Conservation (phyloP, 1,284 basidiomycete genomes). For the Fomitopsis schrenkii region DNA sequence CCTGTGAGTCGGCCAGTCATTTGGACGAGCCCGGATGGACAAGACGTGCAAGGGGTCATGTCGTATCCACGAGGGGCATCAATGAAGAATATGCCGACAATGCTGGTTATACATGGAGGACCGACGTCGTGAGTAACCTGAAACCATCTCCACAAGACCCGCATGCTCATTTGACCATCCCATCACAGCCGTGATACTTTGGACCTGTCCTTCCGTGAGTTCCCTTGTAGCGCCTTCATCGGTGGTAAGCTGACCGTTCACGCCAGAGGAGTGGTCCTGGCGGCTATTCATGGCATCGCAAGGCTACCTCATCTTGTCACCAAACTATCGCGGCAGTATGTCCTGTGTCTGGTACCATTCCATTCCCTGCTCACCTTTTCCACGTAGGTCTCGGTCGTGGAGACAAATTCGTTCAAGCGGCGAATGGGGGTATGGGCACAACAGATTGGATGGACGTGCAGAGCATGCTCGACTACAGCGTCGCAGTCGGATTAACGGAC, state of each 20-base stretch:
- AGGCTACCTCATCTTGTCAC: slow-evolving; percentile 7
- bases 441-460: slow-evolving; percentile 8
- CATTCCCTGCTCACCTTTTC: neutral
- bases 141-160: too few species aligned
- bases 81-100: slow-evolving; percentile 2
- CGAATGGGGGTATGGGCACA: slow-evolving; percentile 6
- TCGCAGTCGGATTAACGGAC: slow-evolving; percentile 2
- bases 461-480: slow-evolving; percentile 5
- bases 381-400: slow-evolving; percentile 4
- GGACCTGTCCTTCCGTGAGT: slow-evolving; percentile 2
- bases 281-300: slow-evolving; percentile 4
- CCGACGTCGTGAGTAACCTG: slow-evolving; percentile 1
- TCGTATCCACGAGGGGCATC: slow-evolving; percentile 3
- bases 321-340: slow-evolving; percentile 10
- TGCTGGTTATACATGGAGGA: slow-evolving; percentile 7
- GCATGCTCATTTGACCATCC: neutral
- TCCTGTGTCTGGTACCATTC: neutral
- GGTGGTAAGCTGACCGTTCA: neutral
- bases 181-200: slow-evolving; percentile 5
- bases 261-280: slow-evolving; percentile 5
- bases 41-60: slow-evolving; percentile 4
- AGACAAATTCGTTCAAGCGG: slow-evolving; percentile 4
- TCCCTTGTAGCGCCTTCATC: neutral
- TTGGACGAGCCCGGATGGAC: slow-evolving; percentile 6
- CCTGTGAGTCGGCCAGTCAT: neutral